phyloP scores from a whole-genome alignment of 306 rosid genomes.

The Glycyrrhiza uralensis region DNA sequence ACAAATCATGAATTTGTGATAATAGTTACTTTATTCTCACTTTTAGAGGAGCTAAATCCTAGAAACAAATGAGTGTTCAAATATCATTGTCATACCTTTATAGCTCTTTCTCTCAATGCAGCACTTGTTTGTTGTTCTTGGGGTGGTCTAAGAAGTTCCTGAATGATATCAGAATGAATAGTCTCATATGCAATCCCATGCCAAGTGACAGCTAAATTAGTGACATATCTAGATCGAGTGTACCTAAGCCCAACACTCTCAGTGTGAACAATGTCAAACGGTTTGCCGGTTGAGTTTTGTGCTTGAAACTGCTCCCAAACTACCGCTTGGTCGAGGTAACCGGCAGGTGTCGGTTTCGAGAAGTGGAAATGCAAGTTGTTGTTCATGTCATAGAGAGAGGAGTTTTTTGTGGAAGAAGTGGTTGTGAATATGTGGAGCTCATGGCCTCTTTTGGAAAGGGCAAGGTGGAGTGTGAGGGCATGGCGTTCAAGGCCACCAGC shows the following conservation, averaged over 20 bases:
- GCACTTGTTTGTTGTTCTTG: constrained; percentile 44
- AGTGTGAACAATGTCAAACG: constrained; percentile 63
- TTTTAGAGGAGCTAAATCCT: too few relatives aligned
- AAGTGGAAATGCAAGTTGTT: constrained; percentile 53
- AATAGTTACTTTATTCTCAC: too few relatives aligned
- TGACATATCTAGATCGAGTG: constrained; percentile 39
- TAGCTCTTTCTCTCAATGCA: constrained; percentile 44
- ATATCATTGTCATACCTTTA: too few relatives aligned
- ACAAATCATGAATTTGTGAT: too few relatives aligned
- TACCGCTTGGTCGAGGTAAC: constrained; percentile 60
- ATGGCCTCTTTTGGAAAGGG: constrained; percentile 69
- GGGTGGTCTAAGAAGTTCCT: constrained; percentile 47
- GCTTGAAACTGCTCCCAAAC: constrained; percentile 65
- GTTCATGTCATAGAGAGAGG: constrained; percentile 21
- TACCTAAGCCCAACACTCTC: constrained; percentile 67
- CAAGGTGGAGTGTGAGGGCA: constrained; percentile 70
- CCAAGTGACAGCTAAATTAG: constrained; percentile 62
- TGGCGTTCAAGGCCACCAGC: constrained; percentile 82
- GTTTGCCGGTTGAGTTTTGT: constrained; percentile 48
- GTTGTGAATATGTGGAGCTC: constrained; percentile 77
- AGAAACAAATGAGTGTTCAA: too few relatives aligned
- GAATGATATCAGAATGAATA: constrained; percentile 45
- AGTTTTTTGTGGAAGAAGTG: constrained; percentile 32
- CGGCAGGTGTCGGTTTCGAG: constrained; percentile 61
- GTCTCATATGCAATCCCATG: constrained; percentile 59